Conservation (phyloP, 441 rosid species). For the Brassica balearica region DNA sequence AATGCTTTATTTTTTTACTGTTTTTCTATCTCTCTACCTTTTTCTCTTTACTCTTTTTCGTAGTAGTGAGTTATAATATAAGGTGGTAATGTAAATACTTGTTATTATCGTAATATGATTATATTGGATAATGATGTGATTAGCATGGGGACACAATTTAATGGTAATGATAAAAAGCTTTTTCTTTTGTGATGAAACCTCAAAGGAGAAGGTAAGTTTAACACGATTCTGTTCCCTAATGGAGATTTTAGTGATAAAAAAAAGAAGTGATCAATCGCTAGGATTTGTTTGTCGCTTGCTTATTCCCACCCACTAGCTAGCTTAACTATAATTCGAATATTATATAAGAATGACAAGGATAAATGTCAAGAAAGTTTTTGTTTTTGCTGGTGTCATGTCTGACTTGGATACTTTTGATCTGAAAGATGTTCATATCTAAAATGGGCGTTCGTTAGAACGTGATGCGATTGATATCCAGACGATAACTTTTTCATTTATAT, state of each 20-base stretch:
- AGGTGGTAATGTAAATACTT: conserved; percentile 37
- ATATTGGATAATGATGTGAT: conserved; percentile 34
- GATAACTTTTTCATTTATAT: not conserved
- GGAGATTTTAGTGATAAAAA: not conserved
- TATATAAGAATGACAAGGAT: conserved; percentile 10
- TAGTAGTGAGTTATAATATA: conserved; percentile 18
- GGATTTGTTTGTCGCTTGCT: conserved; percentile 33
- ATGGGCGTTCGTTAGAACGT: conserved; percentile 1
- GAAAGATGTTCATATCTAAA: conserved; percentile 20
- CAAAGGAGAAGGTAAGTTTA: conserved; percentile 23
- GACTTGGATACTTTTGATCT: conserved; percentile 34
- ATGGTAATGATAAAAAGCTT: conserved; percentile 31
- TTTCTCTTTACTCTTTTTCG: conserved; percentile 19
- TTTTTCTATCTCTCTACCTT: conserved; percentile 15
- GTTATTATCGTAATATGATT: not conserved
- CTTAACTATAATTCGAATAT: conserved; percentile 11
- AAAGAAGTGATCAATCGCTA: conserved; percentile 4
- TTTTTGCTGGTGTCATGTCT: conserved; percentile 32
- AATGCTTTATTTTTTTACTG: conserved; percentile 28
- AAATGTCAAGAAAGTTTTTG: not conserved
- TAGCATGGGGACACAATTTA: conserved; percentile 34
- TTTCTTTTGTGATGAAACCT: conserved; percentile 26
- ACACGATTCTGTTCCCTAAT: conserved; percentile 36
- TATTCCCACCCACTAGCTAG: conserved; percentile 30
- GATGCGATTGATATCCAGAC: conserved; percentile 8